Evolutionary conservation across 1,284 basidiomycete genomes (phyloP).

Genomic region (Melampsora larici-populina): DNA sequence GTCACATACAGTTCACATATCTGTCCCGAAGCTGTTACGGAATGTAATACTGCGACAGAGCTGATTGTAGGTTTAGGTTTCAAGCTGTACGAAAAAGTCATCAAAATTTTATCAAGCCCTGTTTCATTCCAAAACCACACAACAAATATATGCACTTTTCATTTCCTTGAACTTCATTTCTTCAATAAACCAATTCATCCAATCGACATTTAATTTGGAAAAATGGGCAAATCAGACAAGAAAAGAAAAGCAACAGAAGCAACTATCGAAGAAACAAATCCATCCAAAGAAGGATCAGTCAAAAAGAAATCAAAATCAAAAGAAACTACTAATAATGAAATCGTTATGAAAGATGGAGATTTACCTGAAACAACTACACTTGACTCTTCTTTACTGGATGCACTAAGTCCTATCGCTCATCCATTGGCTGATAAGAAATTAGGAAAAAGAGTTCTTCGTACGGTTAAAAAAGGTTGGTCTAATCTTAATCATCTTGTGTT

Average conservation of each 20-base stretch:
- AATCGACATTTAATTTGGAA: no score
- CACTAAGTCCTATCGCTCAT: conserved; percentile 81
- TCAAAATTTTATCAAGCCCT: no score
- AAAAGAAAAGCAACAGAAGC: not conserved
- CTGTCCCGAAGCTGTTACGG: no score
- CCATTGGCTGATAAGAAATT: conserved; percentile 88
- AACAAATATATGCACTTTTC: no score
- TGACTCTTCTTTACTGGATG: conserved; percentile 63
- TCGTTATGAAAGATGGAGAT: not conserved
- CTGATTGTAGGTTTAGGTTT: no score
- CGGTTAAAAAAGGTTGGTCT: conserved; percentile 76
- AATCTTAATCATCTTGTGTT: not conserved
- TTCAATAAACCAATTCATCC: no score
- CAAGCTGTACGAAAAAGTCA: no score
- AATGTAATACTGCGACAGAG: no score
- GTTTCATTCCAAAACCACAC: no score
- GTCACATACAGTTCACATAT: no score
- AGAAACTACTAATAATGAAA: not conserved
- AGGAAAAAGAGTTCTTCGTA: conserved; percentile 84
- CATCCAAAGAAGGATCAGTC: not conserved
- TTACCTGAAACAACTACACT: not conserved
- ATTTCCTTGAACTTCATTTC: no score
- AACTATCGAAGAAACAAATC: not conserved
- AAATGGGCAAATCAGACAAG: conserved; percentile 1
- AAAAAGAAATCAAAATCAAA: not conserved